A percentile compares a stretch with the other conserved stretches of the same genome.
Evolutionary conservation across 106 monocot genomes (phyloP).

Genomic region (Gastrodia elata): DNA sequence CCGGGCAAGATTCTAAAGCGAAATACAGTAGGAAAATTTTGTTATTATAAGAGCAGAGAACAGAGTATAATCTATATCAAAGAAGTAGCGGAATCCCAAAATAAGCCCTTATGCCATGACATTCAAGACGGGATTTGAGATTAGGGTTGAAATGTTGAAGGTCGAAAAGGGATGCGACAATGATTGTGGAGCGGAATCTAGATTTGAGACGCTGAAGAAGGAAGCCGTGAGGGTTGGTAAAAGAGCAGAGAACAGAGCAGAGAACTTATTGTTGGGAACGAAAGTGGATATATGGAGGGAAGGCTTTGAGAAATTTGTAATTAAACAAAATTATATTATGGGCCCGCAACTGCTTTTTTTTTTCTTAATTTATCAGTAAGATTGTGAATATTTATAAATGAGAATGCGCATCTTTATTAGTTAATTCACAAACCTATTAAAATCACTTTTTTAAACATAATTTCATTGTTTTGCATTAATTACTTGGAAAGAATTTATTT

Average conservation of each 20-base stretch:
- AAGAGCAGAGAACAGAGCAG: slow-evolving; percentile 7
- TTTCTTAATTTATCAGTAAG: too few species aligned
- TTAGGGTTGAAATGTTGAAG: neutral
- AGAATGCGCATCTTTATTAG: too few species aligned
- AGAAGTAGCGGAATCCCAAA: neutral
- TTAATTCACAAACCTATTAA: too few species aligned
- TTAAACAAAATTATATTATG: too few species aligned
- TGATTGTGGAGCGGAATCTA: neutral
- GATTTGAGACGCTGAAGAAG: neutral
- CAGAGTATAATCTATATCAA: neutral
- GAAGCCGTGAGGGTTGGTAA: neutral
- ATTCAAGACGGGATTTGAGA: neutral
- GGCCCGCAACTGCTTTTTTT: too few species aligned
- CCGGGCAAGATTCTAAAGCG: neutral
- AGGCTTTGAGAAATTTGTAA: too few species aligned
- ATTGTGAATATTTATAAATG: too few species aligned
- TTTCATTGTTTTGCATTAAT: too few species aligned
- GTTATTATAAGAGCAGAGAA: neutral
- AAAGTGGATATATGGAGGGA: slow-evolving; percentile 12
- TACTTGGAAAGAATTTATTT: too few species aligned
- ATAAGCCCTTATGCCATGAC: neutral
- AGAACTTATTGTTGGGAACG: too few species aligned
- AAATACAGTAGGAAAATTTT: neutral
- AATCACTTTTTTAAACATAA: too few species aligned
- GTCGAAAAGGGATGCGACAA: neutral